Base-by-base conservation (phyloP, 2,329 filamentous ascomycete species). In the Diaporthe sp. region DNA sequence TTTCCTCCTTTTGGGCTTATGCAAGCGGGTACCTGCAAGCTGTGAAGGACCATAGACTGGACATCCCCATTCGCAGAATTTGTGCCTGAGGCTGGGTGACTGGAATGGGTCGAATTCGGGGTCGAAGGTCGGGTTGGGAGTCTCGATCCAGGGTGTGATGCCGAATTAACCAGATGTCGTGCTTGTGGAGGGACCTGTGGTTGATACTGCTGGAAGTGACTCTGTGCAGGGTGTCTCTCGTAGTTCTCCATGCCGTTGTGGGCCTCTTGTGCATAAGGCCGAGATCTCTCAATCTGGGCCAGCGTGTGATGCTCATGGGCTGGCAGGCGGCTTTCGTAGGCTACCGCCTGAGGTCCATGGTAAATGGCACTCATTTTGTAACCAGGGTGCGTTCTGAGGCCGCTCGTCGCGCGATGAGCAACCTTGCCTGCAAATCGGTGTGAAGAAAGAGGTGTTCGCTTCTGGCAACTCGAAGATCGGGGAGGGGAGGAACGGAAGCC, bases 1-100 rank as follows among this genome's bases (percentile, higher is more conserved):
- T 91, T 96, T 10, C 94, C 94, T 61, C 94, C 94, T 79, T 89
- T 92, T 46, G 92, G 88, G 80, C 93, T 95, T 81, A 98, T 95
- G 51, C 94, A 93, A 59, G 88, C 86, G 9, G 95, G 95, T 55
- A 97, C 92, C 79, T 93, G 91, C 51, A 96, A 87, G 80, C 89
- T 91, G 81, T 91, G 89, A 76, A 85, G 86, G 2, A 89, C 87
- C 82, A 91, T 85, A 39, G 84, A 85, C 39, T 86, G 84, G 6
- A 86, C 84, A 51, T 87, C 85, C 72, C 83, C 83, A 34, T 81
- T 81, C 8, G 84, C 82, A 4, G 83, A 78, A 17, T 84, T 81
- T 8, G 82, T 78, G 70, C 81, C 78, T 28, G 77, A 79, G 76
- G 80, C 76, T 71, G 78, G 78, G 9, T 80, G 78, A 42, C 81